Evolutionary conservation across 345 rosid species (phyloP).

Genomic region (Angophora floribunda): DNA sequence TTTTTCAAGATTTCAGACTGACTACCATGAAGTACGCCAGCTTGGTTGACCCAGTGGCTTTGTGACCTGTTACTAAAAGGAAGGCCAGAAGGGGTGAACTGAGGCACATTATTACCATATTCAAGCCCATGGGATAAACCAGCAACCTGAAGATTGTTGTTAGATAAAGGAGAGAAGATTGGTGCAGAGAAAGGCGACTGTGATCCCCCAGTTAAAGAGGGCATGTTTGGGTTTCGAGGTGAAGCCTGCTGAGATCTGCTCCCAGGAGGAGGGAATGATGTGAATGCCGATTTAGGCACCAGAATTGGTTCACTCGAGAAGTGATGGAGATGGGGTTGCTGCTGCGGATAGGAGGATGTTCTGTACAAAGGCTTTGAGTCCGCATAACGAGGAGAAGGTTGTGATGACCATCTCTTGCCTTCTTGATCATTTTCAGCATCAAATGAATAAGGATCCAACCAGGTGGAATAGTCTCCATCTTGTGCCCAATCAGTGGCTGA

Average conservation of each 20-base stretch:
- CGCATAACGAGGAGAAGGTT: slow-evolving; percentile 28
- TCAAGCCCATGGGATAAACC: slow-evolving; percentile 57
- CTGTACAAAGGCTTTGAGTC: slow-evolving; percentile 67
- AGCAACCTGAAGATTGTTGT: slow-evolving; percentile 37
- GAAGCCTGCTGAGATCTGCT: slow-evolving; percentile 48
- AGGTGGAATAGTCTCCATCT: slow-evolving; percentile 59
- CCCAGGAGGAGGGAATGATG: slow-evolving; percentile 84
- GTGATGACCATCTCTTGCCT: slow-evolving; percentile 76
- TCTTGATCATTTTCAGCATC: slow-evolving; percentile 54
- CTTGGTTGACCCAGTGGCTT: slow-evolving; percentile 70
- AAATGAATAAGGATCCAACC: slow-evolving; percentile 62
- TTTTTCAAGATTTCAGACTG: slow-evolving; percentile 52
- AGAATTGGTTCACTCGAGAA: slow-evolving; percentile 59
- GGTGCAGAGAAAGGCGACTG: slow-evolving; percentile 51
- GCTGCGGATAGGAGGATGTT: slow-evolving; percentile 82
- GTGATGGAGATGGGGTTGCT: slow-evolving; percentile 57
- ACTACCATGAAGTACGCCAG: slow-evolving; percentile 65
- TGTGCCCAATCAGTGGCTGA: slow-evolving; percentile 85
- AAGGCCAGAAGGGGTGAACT: slow-evolving; percentile 44
- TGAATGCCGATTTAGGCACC: slow-evolving; percentile 57
- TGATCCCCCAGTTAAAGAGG: slow-evolving; percentile 36
- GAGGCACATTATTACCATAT: slow-evolving; percentile 56
- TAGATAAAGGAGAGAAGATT: slow-evolving; percentile 47
- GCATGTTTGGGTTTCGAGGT: slow-evolving; percentile 44
- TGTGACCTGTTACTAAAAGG: slow-evolving; percentile 60